Evolutionary conservation across 2,329 filamentous ascomycete species (phyloP).

Genomic region (Fusarium transvaalense): DNA sequence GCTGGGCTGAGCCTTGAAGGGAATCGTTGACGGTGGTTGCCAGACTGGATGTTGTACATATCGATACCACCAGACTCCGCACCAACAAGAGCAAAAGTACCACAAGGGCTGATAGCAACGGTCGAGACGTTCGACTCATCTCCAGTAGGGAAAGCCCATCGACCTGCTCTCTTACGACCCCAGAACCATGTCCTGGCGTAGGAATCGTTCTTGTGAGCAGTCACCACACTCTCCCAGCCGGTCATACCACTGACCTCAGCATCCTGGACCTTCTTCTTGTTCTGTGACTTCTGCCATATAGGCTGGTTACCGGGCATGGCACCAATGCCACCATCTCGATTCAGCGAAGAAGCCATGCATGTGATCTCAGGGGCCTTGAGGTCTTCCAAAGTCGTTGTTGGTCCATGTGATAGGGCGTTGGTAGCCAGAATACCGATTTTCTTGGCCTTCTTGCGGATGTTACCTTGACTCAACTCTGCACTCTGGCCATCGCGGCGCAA

Average conservation of each 20-base stretch:
- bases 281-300: slow-evolving; percentile 84
- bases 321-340: slow-evolving; percentile 94
- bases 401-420: slow-evolving; percentile 68
- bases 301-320: slow-evolving; percentile 81
- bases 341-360: slow-evolving; percentile 89
- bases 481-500: slow-evolving; percentile 94
- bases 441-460: slow-evolving; percentile 87
- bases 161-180: slow-evolving; percentile 91
- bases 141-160: slow-evolving; percentile 91
- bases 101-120: slow-evolving; percentile 90
- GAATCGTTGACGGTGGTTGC: slow-evolving; percentile 87
- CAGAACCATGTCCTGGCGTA: slow-evolving; percentile 97
- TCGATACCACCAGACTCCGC: slow-evolving; percentile 87
- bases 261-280: slow-evolving; percentile 70
- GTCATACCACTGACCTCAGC: slow-evolving; percentile 81
- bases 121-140: slow-evolving; percentile 87
- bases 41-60: slow-evolving; percentile 97
- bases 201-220: slow-evolving; percentile 86
- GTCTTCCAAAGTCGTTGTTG: slow-evolving; percentile 74
- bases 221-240: slow-evolving; percentile 97
- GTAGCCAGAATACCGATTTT: slow-evolving; percentile 80
- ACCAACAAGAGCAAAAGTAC: slow-evolving; percentile 92
- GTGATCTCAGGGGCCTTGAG: slow-evolving; percentile 94
- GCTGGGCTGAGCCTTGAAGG: slow-evolving; percentile 82
- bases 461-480: slow-evolving; percentile 91